Percentiles rank a stretch among this genome's conserved stretches.
These are phyloP conservation scores for Isabelozyma heimii DNA, from an alignment of 805 yeast genomes.

Conservation along the genomic window DNA sequence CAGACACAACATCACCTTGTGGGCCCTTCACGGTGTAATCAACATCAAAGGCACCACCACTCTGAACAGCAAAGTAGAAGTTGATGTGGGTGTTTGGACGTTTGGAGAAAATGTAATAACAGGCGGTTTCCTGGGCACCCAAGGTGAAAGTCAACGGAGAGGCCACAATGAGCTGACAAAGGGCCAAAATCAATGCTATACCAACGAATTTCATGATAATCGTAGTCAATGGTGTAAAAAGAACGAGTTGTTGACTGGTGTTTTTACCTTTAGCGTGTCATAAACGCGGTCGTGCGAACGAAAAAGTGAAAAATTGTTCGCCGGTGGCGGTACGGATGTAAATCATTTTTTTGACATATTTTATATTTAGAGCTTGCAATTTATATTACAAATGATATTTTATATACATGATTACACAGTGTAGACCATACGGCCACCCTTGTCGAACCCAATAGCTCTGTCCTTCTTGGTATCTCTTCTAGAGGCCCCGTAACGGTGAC, in stretches of 20 bases:
- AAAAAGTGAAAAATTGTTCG: neutral
- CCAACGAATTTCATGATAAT: neutral
- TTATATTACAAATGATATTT: no score
- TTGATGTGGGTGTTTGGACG: conserved; percentile 59
- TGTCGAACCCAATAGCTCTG: conserved; percentile 70
- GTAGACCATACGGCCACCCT: conserved; percentile 58
- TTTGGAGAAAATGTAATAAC: conserved; percentile 70
- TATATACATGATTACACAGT: conserved; percentile 8
- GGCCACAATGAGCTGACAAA: conserved; percentile 12
- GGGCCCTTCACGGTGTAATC: conserved; percentile 68
- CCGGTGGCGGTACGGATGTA: neutral
- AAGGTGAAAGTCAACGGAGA: conserved; percentile 71
- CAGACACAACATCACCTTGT: conserved; percentile 47
- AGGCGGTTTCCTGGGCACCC: conserved; percentile 71
- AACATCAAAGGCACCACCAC: conserved; percentile 77
- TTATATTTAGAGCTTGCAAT: neutral
- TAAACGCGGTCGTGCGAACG: neutral
- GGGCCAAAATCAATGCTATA: neutral
- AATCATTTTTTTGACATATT: neutral
- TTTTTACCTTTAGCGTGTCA: neutral
- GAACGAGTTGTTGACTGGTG: neutral
- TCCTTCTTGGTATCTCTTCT: conserved; percentile 85
- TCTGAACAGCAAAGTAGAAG: conserved; percentile 79
- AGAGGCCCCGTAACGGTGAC: conserved; percentile 88
- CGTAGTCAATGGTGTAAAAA: neutral